Evolutionary conservation across 768 basidiomycete genomes (phyloP).

Genomic region (Phaffia tasmanica): DNA sequence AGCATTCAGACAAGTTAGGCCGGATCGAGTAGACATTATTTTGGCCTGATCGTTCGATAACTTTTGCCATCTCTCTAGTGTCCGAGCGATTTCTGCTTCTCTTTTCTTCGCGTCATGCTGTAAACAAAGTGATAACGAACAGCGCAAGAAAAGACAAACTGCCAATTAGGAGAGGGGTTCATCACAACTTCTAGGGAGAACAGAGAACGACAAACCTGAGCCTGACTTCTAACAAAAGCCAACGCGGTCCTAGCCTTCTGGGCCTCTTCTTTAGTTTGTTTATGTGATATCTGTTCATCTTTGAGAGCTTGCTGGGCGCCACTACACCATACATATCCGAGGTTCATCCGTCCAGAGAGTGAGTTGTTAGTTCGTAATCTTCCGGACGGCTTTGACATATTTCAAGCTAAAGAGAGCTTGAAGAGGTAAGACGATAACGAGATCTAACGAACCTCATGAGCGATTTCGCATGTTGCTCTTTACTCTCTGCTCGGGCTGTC

Average conservation of each 20-base stretch:
- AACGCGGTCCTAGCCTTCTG: conserved; percentile 28
- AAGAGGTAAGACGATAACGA: too few species aligned
- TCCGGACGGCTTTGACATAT: too few species aligned
- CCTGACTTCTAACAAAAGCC: conserved; percentile 28
- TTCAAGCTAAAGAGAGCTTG: background rate
- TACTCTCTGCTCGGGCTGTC: conserved; percentile 64
- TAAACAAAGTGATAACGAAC: conserved; percentile 31
- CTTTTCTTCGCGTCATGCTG: conserved; percentile 64
- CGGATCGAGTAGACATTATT: conserved; percentile 45
- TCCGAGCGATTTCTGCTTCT: conserved; percentile 66
- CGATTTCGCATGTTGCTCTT: conserved; percentile 60
- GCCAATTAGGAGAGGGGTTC: background rate
- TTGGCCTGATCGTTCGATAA: conserved; percentile 58
- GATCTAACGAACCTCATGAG: conserved; percentile 47
- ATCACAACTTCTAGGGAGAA: background rate
- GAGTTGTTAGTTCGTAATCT: background rate
- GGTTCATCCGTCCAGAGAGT: background rate
- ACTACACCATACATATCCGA: background rate
- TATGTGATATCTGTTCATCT: conserved; percentile 27
- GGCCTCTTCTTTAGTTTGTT: conserved; percentile 25
- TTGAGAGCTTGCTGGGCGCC: conserved; percentile 25
- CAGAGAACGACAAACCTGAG: conserved; percentile 23
- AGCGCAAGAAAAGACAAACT: background rate
- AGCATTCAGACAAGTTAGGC: conserved; percentile 42
- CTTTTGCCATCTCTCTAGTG: conserved; percentile 63